These are phyloP conservation scores for Phanerodontia chrysosporium DNA, from an alignment of 768 basidiomycete genomes.

Conservation along the genomic window DNA sequence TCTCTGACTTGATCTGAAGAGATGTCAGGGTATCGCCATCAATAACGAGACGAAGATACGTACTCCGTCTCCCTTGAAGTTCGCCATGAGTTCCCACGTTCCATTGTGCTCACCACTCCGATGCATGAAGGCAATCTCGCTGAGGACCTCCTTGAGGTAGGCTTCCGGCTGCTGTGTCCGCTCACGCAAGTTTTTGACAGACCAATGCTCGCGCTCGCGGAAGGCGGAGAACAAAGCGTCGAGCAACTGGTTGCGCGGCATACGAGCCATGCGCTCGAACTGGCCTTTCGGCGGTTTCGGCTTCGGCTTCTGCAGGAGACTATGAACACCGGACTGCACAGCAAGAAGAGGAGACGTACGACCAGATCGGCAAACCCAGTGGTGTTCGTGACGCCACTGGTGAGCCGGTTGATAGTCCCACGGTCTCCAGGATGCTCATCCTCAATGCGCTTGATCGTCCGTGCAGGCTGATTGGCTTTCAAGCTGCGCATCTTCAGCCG, in stretches of 20 bases:
- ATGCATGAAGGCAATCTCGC: conserved; percentile 72
- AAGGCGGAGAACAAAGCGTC: conserved; percentile 80
- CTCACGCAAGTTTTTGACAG: conserved; percentile 70
- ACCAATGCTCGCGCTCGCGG: conserved; percentile 77
- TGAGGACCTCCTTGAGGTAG: conserved; percentile 80
- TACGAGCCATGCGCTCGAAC: conserved; percentile 88
- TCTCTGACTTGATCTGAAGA: conserved; percentile 29
- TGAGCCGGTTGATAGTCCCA: conserved; percentile 73
- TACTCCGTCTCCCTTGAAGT: conserved; percentile 63
- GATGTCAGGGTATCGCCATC: conserved; percentile 9
- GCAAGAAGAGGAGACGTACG: conserved; percentile 37
- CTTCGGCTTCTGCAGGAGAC: conserved; percentile 52
- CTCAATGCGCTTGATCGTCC: conserved; percentile 73
- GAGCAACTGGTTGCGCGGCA: conserved; percentile 83
- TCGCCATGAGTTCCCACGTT: conserved; percentile 74
- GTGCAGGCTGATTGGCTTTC: conserved; percentile 60
- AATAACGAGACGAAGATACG: conserved; percentile 20
- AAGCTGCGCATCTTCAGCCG: conserved; percentile 67
- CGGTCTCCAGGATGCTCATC: conserved; percentile 66
- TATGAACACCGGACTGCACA: conserved; percentile 7
- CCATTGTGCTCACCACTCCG: conserved; percentile 80
- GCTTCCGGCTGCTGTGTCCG: conserved; percentile 82
- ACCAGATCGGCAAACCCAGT: conserved; percentile 60
- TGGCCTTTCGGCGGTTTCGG: conserved; percentile 62
- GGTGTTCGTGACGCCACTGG: conserved; percentile 67